Conservation (phyloP, 805 yeast genomes). For the Schizosaccharomyces octosporus region DNA sequence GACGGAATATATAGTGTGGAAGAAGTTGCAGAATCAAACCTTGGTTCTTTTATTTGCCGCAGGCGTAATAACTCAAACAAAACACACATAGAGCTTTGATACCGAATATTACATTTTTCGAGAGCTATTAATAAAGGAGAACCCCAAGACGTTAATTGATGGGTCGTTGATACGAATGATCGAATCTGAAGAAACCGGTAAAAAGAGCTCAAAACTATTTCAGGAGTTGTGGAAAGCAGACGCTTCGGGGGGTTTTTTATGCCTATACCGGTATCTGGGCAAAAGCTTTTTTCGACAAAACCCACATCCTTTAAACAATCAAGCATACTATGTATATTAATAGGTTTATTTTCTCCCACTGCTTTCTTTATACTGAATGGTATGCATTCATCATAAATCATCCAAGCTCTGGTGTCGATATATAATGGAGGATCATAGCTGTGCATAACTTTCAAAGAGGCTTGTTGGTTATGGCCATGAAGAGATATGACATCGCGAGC, state of each 20-base stretch:
- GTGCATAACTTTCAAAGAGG: not conserved
- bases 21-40: not conserved
- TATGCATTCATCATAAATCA: slow-evolving; percentile 3
- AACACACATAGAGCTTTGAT: slow-evolving; percentile 7
- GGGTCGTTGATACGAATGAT: slow-evolving; percentile 15
- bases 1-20: slow-evolving; percentile 15
- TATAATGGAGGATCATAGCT: slow-evolving; percentile 10
- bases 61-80: not conserved
- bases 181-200: slow-evolving; percentile 28
- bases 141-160: slow-evolving; percentile 14
- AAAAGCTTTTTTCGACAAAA: not conserved
- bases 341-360: not conserved
- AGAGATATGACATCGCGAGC: not conserved
- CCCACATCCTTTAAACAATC: not conserved
- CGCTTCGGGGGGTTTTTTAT: slow-evolving; percentile 7
- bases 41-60: not conserved
- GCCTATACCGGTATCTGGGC: slow-evolving; percentile 6
- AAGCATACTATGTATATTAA: not conserved
- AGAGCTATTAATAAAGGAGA: slow-evolving; percentile 9
- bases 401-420: slow-evolving; percentile 1
- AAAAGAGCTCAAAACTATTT: slow-evolving; percentile 30
- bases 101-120: slow-evolving; percentile 9
- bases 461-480: not conserved
- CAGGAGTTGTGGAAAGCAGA: slow-evolving; percentile 21
- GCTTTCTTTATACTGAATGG: slow-evolving; percentile 3